A percentile compares a stretch with the other conserved stretches of the same genome.
Evolutionary conservation across 176 grass and related monocot genomes (phyloP).

Genomic region (Alopecurus myosuroides): DNA sequence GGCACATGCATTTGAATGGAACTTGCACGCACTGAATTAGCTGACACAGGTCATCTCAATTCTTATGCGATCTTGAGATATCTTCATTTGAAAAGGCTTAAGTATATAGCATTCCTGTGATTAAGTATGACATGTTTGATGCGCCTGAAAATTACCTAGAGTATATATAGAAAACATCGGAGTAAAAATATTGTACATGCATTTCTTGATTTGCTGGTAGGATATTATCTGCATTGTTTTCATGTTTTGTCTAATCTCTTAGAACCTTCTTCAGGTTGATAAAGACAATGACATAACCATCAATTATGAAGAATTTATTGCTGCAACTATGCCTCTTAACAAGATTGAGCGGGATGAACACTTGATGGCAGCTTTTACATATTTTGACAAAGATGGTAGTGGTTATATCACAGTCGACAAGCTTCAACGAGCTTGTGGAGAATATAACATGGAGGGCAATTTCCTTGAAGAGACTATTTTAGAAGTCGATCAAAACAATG

Average conservation of each 20-base stretch:
- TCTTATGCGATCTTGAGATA: background rate
- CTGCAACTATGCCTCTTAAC: constrained; percentile 86
- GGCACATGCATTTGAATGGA: background rate
- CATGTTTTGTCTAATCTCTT: background rate
- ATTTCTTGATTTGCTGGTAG: background rate
- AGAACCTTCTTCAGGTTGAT: constrained; percentile 53
- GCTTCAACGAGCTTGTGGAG: constrained; percentile 74
- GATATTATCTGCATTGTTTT: background rate
- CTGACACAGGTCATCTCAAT: background rate
- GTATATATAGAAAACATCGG: background rate
- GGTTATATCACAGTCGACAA: constrained; percentile 89
- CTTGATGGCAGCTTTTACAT: constrained; percentile 87
- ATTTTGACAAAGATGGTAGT: constrained; percentile 95
- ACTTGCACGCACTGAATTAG: background rate
- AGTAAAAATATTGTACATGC: background rate
- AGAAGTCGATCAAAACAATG: constrained; percentile 88
- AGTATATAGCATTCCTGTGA: background rate
- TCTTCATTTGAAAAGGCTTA: background rate
- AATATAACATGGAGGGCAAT: constrained; percentile 67
- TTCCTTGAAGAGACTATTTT: constrained; percentile 82
- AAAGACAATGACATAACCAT: constrained; percentile 73
- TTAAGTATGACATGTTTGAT: background rate
- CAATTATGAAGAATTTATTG: constrained; percentile 94
- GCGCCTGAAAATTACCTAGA: background rate
- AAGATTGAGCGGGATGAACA: constrained; percentile 94